Base-by-base conservation (phyloP, 192 early-diverging fungal genomes). In the Rhizoclosmatium globosum region DNA sequence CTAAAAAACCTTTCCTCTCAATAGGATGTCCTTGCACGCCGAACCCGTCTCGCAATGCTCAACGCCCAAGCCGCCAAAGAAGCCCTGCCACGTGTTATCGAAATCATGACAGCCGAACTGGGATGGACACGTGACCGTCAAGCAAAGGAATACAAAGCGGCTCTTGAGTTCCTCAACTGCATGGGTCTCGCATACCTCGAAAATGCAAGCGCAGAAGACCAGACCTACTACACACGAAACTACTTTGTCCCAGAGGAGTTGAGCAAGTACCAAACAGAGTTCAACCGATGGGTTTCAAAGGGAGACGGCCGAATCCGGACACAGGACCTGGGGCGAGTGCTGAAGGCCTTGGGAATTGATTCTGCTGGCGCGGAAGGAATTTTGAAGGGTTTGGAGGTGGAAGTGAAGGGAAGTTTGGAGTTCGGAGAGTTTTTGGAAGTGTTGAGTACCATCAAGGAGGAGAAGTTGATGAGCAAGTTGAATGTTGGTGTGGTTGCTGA, bases 41-140 rank as follows among this genome's bases (percentile, higher is more conserved):
- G 97, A 61, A 91, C 92, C 58, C 92, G 97, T 7, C 86, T 99
- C 44, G 94, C 96, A 2, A 98, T 98, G 90, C 89, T 99, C 56
- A 95, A 98, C 83, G 94, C 95, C 23, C 93, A 94, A 79, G 96
- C 96, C 11, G 93, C 95, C 41, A 87, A 92, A 68, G 95, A 97
- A 68, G 87, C 94, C 2, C 85, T 99, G 21, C 96, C 96, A 6
- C 85, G 87, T 46, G 92, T 99, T 9, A 90, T 97, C 53, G 94
- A 94, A 69, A 96, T 99, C 71, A 97, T 99, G 97, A 85, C 92
- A 0, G 85, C 89, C 47, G 97, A 99, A 82, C 91, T 99, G 23
- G 77, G 84, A 44, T 99, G 97, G 97, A 73, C 83, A 72, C 65
- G 84, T 1, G 85, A 84, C 41, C 89, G 94, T 60, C 89, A 93